Base-by-base conservation (phyloP, 1,284 basidiomycete genomes). In the Ustilago esculenta region DNA sequence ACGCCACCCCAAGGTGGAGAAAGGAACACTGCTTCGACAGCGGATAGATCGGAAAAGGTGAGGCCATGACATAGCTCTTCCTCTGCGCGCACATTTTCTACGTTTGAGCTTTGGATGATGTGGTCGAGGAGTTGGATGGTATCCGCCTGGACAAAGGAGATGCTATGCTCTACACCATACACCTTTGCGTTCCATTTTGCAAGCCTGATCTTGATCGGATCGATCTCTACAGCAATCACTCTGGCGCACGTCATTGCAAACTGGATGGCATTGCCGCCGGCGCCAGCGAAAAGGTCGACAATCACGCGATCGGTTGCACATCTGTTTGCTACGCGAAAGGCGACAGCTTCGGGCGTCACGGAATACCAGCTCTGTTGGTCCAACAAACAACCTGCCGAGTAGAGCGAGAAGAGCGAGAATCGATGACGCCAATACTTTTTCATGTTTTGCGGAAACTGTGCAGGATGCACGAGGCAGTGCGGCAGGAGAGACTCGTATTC, bases 361-460 rank as follows among this genome's bases (percentile, higher is more conserved):
- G 92, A 94, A 83, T 90, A 99, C 96, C 96, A 98, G 3, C 94
- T 94, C 82, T 94, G 91, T 73, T 89, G 87, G 68, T 94, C 91
- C 3, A 93, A 47, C 17, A 79, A 48, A 23, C 74, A 73, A 1
- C 76, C 72, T 4, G 63, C 49, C 15, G 61, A 60, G 47, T 75
- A 81, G 18, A 67, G 68, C 8, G 75, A 71, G 56, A 81, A 74
- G 18, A 81, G 72, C 4, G 49, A 29, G 44, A 68, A 49, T 2
- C 80, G 63, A 5, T 61, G 52, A 10, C 45, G 43, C 77, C 77
- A 81, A 68, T 71, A 71, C 24, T 71, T 71, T 24, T 20, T 15
- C 17, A 59, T 25, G 0, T 29, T 20, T 4, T 43, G 25, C 5
- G 67, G 45, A 8, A 65, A 57, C 4, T 23, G 17, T 15, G 56